These are phyloP conservation scores for Naematelia encephala DNA, from an alignment of 768 basidiomycete genomes.

Conservation along the genomic window DNA sequence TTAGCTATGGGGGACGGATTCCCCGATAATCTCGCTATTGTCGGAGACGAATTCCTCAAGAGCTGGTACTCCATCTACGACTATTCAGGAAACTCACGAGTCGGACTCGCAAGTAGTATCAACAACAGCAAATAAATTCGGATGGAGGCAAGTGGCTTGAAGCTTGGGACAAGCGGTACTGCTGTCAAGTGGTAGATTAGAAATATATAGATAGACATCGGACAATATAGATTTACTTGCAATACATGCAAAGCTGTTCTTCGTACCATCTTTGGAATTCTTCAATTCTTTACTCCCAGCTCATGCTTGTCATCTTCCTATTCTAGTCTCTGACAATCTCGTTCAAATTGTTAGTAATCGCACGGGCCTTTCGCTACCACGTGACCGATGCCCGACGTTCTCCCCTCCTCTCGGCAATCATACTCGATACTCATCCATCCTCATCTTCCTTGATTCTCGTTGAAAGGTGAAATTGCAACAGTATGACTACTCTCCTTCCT, in stretches of 20 bases:
- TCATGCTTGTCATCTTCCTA: no score
- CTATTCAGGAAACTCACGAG: conserved; percentile 57
- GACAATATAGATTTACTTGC: neutral
- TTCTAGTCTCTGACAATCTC: no score
- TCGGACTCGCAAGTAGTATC: conserved; percentile 61
- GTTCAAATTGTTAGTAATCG: no score
- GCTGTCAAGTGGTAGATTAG: no score
- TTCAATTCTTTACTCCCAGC: no score
- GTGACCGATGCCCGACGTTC: neutral
- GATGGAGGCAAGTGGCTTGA: no score
- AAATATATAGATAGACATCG: neutral
- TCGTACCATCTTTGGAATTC: no score
- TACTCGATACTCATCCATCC: no score
- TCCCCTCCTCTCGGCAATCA: no score
- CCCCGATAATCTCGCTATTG: conserved; percentile 59
- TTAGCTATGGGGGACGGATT: conserved; percentile 56
- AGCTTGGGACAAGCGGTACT: no score
- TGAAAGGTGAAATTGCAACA: neutral
- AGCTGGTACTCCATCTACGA: conserved; percentile 67
- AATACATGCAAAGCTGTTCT: no score
- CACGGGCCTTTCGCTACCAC: conserved; percentile 3
- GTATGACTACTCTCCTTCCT: conserved; percentile 10
- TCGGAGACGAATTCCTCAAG: conserved; percentile 66
- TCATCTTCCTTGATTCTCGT: no score
- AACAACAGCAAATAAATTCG: conserved; percentile 12